Evolutionary conservation across 352 stramenopile species (phyloP).

Genomic region (Pythium phragmitis): DNA sequence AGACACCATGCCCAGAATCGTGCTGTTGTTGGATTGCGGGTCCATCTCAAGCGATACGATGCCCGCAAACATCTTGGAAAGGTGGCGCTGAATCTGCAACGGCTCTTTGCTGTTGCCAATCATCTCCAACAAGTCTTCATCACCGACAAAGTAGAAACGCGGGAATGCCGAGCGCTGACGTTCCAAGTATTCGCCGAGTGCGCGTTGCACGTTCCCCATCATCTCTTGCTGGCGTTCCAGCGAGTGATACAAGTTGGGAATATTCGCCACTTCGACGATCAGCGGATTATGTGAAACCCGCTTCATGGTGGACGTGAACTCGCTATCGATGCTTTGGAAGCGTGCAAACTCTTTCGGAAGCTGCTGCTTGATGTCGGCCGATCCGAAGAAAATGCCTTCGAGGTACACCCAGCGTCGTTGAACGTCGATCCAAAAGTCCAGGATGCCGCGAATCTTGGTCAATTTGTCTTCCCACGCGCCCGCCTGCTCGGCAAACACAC

Average conservation of each 20-base stretch:
- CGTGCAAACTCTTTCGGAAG: constrained; percentile 97
- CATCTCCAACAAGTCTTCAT: constrained; percentile 99
- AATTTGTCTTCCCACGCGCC: constrained; percentile 98
- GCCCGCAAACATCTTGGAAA: constrained; percentile 99
- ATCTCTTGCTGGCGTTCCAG: constrained; percentile 95
- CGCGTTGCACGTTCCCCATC: constrained; percentile 99
- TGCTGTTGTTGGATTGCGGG: constrained; percentile 43
- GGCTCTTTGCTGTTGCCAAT: constrained; percentile 99
- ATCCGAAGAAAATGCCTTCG: constrained; percentile 99
- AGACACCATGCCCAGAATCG: constrained; percentile 94
- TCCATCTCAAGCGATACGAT: constrained; percentile 93
- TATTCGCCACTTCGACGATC: constrained; percentile 93
- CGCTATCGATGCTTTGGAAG: constrained; percentile 98
- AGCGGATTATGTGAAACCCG: constrained; percentile 95
- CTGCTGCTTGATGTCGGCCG: constrained; percentile 98
- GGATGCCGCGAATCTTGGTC: constrained; percentile 94
- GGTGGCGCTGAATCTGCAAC: constrained; percentile 95
- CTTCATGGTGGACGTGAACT: constrained; percentile 99
- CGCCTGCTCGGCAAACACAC: constrained; percentile 97
- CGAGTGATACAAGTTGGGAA: constrained; percentile 90
- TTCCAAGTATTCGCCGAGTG: constrained; percentile 99
- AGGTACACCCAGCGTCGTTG: constrained; percentile 99
- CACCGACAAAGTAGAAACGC: constrained; percentile 99
- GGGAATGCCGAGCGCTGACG: constrained; percentile 95
- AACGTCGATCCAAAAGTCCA: constrained; percentile 99